These are phyloP conservation scores for Hypomontagnella submonticulosa DNA, from an alignment of 495 filamentous ascomycete genomes.

Conservation along the genomic window DNA sequence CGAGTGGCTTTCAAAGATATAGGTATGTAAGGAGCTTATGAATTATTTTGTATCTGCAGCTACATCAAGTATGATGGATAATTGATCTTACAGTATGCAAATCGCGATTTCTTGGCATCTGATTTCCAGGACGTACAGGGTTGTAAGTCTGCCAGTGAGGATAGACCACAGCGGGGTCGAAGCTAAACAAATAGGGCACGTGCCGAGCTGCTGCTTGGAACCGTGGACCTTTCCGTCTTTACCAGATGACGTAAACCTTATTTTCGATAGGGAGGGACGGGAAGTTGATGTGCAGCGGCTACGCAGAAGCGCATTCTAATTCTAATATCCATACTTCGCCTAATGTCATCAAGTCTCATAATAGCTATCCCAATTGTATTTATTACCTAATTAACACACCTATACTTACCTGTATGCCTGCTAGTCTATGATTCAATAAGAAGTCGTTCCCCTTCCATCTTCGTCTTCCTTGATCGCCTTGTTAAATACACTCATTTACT, in stretches of 20 bases:
- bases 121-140: too few relatives aligned
- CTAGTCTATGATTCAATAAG: too few relatives aligned
- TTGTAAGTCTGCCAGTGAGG: constrained; percentile 1
- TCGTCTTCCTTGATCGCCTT: too few relatives aligned
- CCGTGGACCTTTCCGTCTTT: not conserved
- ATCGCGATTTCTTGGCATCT: too few relatives aligned
- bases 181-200: constrained; percentile 21
- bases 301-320: not conserved
- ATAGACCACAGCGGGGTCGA: constrained; percentile 14
- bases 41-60: not conserved
- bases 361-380: too few relatives aligned
- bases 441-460: too few relatives aligned
- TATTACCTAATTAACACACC: too few relatives aligned
- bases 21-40: too few relatives aligned
- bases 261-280: constrained; percentile 13
- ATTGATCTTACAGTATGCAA: not conserved
- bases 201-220: constrained; percentile 14
- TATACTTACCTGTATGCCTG: too few relatives aligned
- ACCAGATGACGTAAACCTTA: constrained; percentile 31
- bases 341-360: too few relatives aligned
- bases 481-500: too few relatives aligned
- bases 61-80: not conserved
- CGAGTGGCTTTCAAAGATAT: too few relatives aligned
- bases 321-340: not conserved
- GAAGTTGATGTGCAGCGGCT: constrained; percentile 7